Evolutionary conservation across 1,284 basidiomycete genomes (phyloP), one percentile per base, ranked within the genome.

Genomic region (Ganoderma multipileum): DNA sequence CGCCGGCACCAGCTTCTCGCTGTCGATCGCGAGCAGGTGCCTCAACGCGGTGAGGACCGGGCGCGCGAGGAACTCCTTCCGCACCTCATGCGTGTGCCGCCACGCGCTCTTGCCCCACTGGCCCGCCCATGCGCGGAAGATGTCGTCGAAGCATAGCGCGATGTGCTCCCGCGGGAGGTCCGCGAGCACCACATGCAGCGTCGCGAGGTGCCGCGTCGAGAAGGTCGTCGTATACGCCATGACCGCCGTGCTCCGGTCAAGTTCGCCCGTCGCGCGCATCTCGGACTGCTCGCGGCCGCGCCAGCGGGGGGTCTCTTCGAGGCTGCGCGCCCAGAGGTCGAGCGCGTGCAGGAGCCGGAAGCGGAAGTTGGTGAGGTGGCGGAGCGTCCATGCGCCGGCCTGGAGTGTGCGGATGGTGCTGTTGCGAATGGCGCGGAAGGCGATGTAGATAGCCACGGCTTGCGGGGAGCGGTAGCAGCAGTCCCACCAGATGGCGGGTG

Each of bases 381-480:
- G 69, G 23, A 41, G 50, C 38, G 52, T 61, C 12, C 66, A 65
- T 2, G 65, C 41, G 41, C 58, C 58, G 5, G 39, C 50, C 44
- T 65, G 44, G 8, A 63, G 41, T 2, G 63, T n/a, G 11, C 57
- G 47, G 18, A 61, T 28, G 2, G 60, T 3, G 41, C 50, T 7
- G 39, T 60, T 39, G 20, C 58, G 58, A 14, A 4, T 16, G 4
- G n/a, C 63, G 4, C 58, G 55, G 28, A 68, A 28, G 5, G 54
- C 64, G 33, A 69, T 65, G 66, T 68, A 72, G 58, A 72, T 66
- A 2, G 66, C 58, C 41, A 69, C 66, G 1, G 74, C 64, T 52
- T 72, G 71, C 3, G 71, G 73, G 11, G 73, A 74, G 36, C 71
- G 71, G 63, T 71, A 75, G 9, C 69, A 61, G 54, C 74, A 75